phyloP scores from a whole-genome alignment of 768 basidiomycete genomes.

The Dendrothele bispora region DNA sequence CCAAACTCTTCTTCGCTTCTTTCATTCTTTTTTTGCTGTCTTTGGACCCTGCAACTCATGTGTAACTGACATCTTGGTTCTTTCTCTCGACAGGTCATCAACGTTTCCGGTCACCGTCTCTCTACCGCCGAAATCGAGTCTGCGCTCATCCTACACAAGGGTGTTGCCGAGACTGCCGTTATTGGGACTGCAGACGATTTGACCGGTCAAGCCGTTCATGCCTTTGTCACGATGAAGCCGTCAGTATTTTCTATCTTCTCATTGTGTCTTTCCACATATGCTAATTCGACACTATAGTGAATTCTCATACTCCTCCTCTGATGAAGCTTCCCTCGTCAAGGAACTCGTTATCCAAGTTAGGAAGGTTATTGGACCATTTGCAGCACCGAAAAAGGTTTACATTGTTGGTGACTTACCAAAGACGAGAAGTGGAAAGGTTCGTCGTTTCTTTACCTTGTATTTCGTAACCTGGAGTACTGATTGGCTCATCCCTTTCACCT shows the following conservation, averaged over 20 bases:
- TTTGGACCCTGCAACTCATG: not conserved
- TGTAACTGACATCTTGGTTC: too few species aligned
- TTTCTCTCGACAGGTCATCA: constrained; percentile 77
- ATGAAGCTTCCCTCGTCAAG: constrained; percentile 74
- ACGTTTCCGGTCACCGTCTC: constrained; percentile 95
- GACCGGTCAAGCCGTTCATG: constrained; percentile 91
- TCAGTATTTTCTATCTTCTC: too few species aligned
- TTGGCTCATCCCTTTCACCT: too few species aligned
- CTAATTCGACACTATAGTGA: constrained; percentile 47
- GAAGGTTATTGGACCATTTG: constrained; percentile 97
- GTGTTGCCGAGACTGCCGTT: constrained; percentile 95
- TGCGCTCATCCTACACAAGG: constrained; percentile 90
- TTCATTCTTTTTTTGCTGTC: not conserved
- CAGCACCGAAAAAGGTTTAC: constrained; percentile 91
- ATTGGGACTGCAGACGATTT: constrained; percentile 86
- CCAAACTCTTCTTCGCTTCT: constrained; percentile 6
- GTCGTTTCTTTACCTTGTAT: constrained; percentile 15
- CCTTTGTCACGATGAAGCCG: constrained; percentile 96
- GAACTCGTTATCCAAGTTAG: constrained; percentile 94
- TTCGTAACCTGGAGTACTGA: not conserved
- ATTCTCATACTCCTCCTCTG: constrained; percentile 69
- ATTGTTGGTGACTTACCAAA: constrained; percentile 87
- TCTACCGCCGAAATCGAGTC: constrained; percentile 99
- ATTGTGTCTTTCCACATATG: too few species aligned
- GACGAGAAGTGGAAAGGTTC: constrained; percentile 91